Conservation (phyloP, 441 rosid species). For the Brassica balearica region DNA sequence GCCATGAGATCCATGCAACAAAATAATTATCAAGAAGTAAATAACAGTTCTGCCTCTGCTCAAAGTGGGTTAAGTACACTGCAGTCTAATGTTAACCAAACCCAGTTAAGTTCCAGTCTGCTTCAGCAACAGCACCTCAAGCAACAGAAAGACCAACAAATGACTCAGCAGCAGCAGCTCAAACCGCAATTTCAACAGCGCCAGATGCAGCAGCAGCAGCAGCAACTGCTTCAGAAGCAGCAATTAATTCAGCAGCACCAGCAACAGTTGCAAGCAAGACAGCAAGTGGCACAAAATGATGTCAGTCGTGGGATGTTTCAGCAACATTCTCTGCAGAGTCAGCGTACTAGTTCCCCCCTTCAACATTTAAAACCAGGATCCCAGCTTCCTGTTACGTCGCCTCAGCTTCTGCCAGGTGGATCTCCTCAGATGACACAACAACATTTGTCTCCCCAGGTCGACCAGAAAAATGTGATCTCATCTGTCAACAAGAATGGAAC, state of each 20-base stretch:
- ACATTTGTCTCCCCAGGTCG: constrained; percentile 89
- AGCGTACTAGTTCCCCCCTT: constrained; percentile 65
- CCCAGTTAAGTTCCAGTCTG: constrained; percentile 66
- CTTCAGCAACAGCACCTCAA: constrained; percentile 86
- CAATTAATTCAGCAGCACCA: constrained; percentile 51
- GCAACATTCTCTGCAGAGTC: constrained; percentile 67
- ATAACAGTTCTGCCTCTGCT: constrained; percentile 57
- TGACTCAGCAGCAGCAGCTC: constrained; percentile 46
- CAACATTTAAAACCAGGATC: constrained; percentile 77
- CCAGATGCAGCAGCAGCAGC: constrained; percentile 62
- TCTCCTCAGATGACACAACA: constrained; percentile 78
- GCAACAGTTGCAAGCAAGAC: constrained; percentile 71
- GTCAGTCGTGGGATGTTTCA: constrained; percentile 73
- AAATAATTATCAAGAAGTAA: constrained; percentile 74
- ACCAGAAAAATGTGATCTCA: constrained; percentile 73
- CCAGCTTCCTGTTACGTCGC: constrained; percentile 72
- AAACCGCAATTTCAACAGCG: constrained; percentile 70
- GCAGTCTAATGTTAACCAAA: constrained; percentile 61
- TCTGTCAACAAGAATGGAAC: constrained; percentile 72
- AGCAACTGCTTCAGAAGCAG: constrained; percentile 34
- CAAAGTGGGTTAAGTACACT: constrained; percentile 67
- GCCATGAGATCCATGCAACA: constrained; percentile 70
- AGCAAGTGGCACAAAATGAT: constrained; percentile 78
- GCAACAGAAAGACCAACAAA: constrained; percentile 73
- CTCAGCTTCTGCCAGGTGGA: constrained; percentile 75